Base-by-base conservation (phyloP, 306 rosid genomes). In the Malus sylvestris region DNA sequence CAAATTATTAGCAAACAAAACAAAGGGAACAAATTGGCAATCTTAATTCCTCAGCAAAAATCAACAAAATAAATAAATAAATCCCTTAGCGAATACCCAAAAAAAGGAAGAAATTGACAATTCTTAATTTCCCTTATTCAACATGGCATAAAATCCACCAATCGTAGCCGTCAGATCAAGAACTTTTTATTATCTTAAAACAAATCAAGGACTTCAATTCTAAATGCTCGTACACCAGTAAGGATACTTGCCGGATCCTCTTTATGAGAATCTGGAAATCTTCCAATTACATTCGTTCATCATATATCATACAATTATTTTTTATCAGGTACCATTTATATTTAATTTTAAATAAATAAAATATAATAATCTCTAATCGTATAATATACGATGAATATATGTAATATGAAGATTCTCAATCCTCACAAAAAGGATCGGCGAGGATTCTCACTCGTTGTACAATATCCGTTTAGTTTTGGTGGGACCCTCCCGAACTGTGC, bases 261-360 rank as follows among this genome's bases (percentile, higher is more conserved):
- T 1, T 38, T 7, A 0, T 2, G 42, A 38, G 9, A 0, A 38
- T 7, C 0, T 0, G 0, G 0, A 35, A 2, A 35, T 35, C 0
- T 6, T 6, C 1, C 0, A 38, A 38, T 38, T 0, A 38, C 0
- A 7, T 38, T 0, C 0, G 0, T 38, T 38, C 0, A 38, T 38
- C 2, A 35, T 35, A 35, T 0, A 35, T 33, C 0, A 8, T 33
- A 0, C 0, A 0, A 0, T 38, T 0, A 38, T 1, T 38, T 38
- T 38, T 38, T 8, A 1, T 38, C 2, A 7, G 0, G 2, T 38
- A 38, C 0, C 0, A 0, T 38, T 38, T 38, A 1, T 38, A 38
- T 38, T 38, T 38, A 7, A 38, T 38, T 38, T 38, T 38, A 38
- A 38, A 38, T 38, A 38, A 38, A 35, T 25, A 38, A 0, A 1